These are phyloP conservation scores for Coprinopsis marcescibilis DNA, from an alignment of 768 basidiomycete species.

Conservation along the genomic window DNA sequence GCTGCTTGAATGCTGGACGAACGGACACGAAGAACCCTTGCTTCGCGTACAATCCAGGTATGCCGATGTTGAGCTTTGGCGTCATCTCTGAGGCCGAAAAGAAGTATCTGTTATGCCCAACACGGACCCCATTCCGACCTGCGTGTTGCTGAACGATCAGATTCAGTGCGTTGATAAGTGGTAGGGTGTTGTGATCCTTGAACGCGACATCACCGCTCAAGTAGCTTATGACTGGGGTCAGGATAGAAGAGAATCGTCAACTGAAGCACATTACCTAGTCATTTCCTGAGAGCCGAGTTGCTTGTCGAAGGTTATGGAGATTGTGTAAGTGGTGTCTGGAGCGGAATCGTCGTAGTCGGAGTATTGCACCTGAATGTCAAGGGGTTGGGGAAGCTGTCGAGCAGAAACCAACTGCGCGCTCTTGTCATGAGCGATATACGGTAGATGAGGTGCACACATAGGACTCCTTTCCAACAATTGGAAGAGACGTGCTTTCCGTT, in stretches of 20 bases:
- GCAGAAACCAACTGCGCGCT: conserved; percentile 41
- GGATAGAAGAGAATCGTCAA: not conserved
- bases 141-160: conserved; percentile 47
- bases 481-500: conserved; percentile 45
- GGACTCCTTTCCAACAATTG: conserved; percentile 43
- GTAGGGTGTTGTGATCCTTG: conserved; percentile 39
- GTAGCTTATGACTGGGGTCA: conserved; percentile 30
- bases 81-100: conserved; percentile 26
- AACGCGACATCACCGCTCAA: conserved; percentile 36
- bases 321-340: conserved; percentile 27
- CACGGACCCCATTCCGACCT: conserved; percentile 35
- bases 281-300: conserved; percentile 28
- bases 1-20: conserved; percentile 37
- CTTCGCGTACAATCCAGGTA: conserved; percentile 26
- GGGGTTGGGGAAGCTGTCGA: conserved; percentile 34
- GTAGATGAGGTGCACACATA: conserved; percentile 26
- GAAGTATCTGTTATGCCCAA: conserved; percentile 51
- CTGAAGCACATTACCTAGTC: conserved; percentile 22
- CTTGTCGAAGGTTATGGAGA: conserved; percentile 32
- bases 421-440: conserved; percentile 46
- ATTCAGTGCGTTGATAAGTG: conserved; percentile 49
- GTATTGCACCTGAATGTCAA: conserved; percentile 31
- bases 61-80: conserved; percentile 18
- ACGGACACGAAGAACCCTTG: conserved; percentile 44
- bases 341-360: conserved; percentile 34